Evolutionary conservation across 2,329 filamentous ascomycete genomes (phyloP), one percentile per base, ranked within the genome.

Genomic region (Fusarium compactum): DNA sequence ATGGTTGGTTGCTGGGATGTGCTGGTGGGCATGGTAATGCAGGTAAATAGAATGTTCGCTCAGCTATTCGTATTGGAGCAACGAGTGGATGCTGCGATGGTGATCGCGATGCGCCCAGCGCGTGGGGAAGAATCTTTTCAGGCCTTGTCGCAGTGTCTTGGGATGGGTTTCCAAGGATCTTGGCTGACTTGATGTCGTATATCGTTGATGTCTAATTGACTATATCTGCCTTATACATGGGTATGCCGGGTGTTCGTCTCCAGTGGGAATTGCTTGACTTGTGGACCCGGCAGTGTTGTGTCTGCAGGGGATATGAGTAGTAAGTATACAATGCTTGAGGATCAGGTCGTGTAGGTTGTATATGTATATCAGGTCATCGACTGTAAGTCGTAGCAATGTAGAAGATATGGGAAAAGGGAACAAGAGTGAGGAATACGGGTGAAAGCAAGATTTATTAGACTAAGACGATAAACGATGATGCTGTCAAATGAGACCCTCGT

Each of bases 1-100:
- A 76, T 75, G 70, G 59, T 66, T 69, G 71, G 66, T 38, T 73
- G 73, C 53, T 70, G 70, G 65, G 73, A 67, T 65, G 67, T 44
- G 27, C 47, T 58, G 60, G 65, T 56, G 70, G 72, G 69, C 66
- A 66, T 65, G 32, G 24, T 55, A 54, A 50, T 64, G 67, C 56
- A 62, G 57, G 57, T 57, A 43, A 69, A 46, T 55, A 58, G 32
- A 60, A 40, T 58, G 52, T 51, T 51, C 45, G 55, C 51, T 48
- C 62, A 59, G 46, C 38, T 58, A 38, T 55, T 75, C 62, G 68
- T 72, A 65, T 74, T 64, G 52, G 62, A 57, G 54, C 62, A 57
- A 58, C 32, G 51, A 47, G 60, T 56, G 57, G 58, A 47, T 57
- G 62, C 69, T 41, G 44, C 32, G 45, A 51, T n/a, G 63, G 20